Percentiles rank a stretch among this genome's conserved stretches.
Evolutionary conservation across 2,329 filamentous ascomycete genomes (phyloP).

Genomic region (Pleomassaria siparia): DNA sequence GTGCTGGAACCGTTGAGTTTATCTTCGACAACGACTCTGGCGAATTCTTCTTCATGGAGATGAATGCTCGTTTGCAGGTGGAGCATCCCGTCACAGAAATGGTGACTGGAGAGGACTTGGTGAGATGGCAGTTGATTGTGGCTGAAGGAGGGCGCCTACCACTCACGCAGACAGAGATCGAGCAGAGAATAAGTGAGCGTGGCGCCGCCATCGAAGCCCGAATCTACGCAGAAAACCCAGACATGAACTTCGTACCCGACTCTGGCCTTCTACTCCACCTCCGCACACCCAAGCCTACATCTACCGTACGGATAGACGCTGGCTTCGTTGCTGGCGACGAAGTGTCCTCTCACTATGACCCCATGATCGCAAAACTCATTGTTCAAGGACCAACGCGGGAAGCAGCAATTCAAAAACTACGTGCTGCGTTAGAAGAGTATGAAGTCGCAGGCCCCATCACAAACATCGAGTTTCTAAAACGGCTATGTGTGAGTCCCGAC

Average conservation of each 20-base stretch:
- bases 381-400: conserved; percentile 78
- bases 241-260: conserved; percentile 88
- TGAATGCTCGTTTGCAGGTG: conserved; percentile 84
- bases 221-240: conserved; percentile 95
- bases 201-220: conserved; percentile 93
- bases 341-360: conserved; percentile 93
- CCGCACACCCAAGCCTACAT: conserved; percentile 66
- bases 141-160: conserved; percentile 71
- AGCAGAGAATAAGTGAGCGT: conserved; percentile 68
- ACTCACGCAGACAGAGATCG: conserved; percentile 65
- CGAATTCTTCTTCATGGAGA: conserved; percentile 71
- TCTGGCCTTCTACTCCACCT: conserved; percentile 87
- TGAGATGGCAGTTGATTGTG: conserved; percentile 93
- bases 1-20: conserved; percentile 68
- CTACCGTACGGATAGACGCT: conserved; percentile 85
- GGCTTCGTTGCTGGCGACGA: conserved; percentile 90
- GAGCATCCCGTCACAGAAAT: conserved; percentile 93
- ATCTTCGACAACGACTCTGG: conserved; percentile 69
- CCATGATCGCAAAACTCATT: conserved; percentile 98
- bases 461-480: conserved; percentile 96
- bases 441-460: conserved; percentile 91
- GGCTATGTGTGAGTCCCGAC: conserved; percentile 75
- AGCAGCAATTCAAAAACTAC: conserved; percentile 80
- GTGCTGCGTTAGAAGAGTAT: conserved; percentile 79
- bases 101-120: conserved; percentile 75